phyloP scores from a whole-genome alignment of 2,329 filamentous ascomycete genomes.

The Emydomyces testavorans region DNA sequence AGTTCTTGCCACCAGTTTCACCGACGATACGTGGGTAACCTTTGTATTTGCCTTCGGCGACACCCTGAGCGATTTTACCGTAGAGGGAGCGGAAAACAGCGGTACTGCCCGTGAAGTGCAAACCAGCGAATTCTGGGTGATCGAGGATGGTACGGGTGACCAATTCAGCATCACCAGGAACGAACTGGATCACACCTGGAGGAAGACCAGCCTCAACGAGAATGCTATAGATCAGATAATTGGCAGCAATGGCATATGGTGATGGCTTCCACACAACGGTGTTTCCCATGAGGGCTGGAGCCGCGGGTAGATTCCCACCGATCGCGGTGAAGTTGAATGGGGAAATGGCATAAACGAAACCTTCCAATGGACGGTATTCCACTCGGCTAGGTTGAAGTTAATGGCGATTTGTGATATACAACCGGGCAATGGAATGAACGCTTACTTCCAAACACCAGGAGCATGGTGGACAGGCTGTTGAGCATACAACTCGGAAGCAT shows the following conservation, averaged over 20 bases:
- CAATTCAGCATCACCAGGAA: conserved; percentile 75
- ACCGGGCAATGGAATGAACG: conserved; percentile 5
- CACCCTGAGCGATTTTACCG: conserved; percentile 69
- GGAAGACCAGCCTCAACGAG: conserved; percentile 84
- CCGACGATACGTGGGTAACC: conserved; percentile 82
- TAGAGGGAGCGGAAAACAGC: conserved; percentile 82
- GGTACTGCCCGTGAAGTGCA: conserved; percentile 92
- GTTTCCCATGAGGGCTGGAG: conserved; percentile 82
- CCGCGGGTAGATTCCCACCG: conserved; percentile 70
- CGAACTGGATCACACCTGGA: conserved; percentile 80
- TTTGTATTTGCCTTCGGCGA: conserved; percentile 69
- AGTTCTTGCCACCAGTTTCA: conserved; percentile 90
- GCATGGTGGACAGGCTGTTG: conserved; percentile 78
- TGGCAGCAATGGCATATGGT: conserved; percentile 74
- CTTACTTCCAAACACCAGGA: conserved; percentile 71
- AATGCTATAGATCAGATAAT: conserved; percentile 83
- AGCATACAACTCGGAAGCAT: conserved; percentile 79
- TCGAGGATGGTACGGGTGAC: conserved; percentile 66
- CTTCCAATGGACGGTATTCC: conserved; percentile 81
- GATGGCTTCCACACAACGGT: conserved; percentile 97
- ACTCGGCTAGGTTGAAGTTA: conserved; percentile 43
- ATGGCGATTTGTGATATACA: conserved; percentile 8
- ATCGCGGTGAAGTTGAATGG: conserved; percentile 98
- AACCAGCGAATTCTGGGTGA: conserved; percentile 72
- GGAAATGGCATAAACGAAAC: conserved; percentile 87